Percentiles rank a stretch among this genome's conserved stretches.
Conservation (phyloP, 139 green algal species). For the Nannochloris sp. region DNA sequence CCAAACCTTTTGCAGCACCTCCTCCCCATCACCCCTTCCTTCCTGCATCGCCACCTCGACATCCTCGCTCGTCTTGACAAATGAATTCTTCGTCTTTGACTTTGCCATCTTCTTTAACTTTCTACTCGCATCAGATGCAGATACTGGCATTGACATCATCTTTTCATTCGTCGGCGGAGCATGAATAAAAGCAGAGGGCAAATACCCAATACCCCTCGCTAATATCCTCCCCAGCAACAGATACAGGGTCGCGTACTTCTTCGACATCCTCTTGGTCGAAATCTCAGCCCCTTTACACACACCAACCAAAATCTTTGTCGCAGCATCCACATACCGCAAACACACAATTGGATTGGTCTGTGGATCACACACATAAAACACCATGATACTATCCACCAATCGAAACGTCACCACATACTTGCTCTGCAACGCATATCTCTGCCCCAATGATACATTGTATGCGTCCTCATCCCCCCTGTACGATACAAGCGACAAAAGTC, state of each 20-base stretch:
- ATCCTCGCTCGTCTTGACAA: neutral
- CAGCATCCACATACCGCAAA: slow-evolving; percentile 32
- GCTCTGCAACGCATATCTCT: slow-evolving; percentile 17
- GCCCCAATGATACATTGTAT: slow-evolving; percentile 27
- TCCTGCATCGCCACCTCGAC: neutral
- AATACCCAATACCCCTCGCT: slow-evolving; percentile 7
- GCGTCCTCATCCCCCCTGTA: slow-evolving; percentile 35
- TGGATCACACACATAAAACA: slow-evolving; percentile 27
- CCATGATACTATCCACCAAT: slow-evolving; percentile 30
- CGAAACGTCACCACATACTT: slow-evolving; percentile 36
- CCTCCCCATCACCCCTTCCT: neutral
- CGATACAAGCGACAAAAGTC: neutral
- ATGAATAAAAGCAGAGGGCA: slow-evolving; percentile 28
- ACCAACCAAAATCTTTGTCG: slow-evolving; percentile 21
- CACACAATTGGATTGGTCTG: slow-evolving; percentile 28
- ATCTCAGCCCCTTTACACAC: slow-evolving; percentile 27
- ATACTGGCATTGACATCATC: slow-evolving; percentile 15
- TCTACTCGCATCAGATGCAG: slow-evolving; percentile 14
- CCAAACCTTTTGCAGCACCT: neutral
- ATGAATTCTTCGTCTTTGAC: slow-evolving; percentile 7
- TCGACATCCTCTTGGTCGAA: slow-evolving; percentile 34
- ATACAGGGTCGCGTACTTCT: slow-evolving; percentile 33
- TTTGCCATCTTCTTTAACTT: slow-evolving; percentile 11
- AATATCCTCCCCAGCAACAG: slow-evolving; percentile 19
- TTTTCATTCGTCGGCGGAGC: slow-evolving; percentile 18